phyloP scores from a whole-genome alignment of 257 asterid species.

The Handroanthus guayacan region DNA sequence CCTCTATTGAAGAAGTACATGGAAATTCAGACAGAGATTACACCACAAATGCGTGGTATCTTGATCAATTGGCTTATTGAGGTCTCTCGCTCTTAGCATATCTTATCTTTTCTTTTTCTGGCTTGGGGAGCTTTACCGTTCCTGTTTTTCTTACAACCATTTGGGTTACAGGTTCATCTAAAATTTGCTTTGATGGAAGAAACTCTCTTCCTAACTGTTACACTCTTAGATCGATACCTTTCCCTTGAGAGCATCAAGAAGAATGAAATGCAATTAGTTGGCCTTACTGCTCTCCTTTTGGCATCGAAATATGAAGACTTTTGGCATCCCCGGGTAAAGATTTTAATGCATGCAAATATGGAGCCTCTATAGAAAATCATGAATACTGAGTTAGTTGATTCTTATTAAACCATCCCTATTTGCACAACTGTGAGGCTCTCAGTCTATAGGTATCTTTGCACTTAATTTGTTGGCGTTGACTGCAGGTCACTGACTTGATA shows the following conservation, averaged over 20 bases:
- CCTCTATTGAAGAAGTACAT: slow-evolving; percentile 63
- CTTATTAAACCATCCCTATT: not conserved
- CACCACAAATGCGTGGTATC: slow-evolving; percentile 92
- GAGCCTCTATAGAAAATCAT: not conserved
- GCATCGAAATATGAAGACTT: slow-evolving; percentile 98
- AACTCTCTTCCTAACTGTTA: slow-evolving; percentile 86
- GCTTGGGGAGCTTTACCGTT: slow-evolving; percentile 28
- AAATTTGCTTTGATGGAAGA: slow-evolving; percentile 90
- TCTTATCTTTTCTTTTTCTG: slow-evolving; percentile 9
- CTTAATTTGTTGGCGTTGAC: slow-evolving; percentile 30
- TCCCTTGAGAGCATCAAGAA: slow-evolving; percentile 70
- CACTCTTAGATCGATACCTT: slow-evolving; percentile 75
- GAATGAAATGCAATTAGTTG: slow-evolving; percentile 88
- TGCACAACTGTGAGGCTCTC: slow-evolving; percentile 1
- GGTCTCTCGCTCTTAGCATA: slow-evolving; percentile 48
- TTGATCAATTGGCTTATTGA: slow-evolving; percentile 96
- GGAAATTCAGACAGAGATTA: slow-evolving; percentile 64
- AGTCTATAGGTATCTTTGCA: slow-evolving; percentile 1
- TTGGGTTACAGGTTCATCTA: slow-evolving; percentile 68
- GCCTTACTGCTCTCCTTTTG: slow-evolving; percentile 89
- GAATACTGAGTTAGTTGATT: not conserved
- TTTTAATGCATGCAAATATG: slow-evolving; percentile 32
- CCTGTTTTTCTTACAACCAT: slow-evolving; percentile 30
- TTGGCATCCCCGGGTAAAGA: slow-evolving; percentile 93
- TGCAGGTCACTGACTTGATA: slow-evolving; percentile 81